phyloP scores from a whole-genome alignment of 371 early-diverging fungal species.

The Massospora cicadina region DNA sequence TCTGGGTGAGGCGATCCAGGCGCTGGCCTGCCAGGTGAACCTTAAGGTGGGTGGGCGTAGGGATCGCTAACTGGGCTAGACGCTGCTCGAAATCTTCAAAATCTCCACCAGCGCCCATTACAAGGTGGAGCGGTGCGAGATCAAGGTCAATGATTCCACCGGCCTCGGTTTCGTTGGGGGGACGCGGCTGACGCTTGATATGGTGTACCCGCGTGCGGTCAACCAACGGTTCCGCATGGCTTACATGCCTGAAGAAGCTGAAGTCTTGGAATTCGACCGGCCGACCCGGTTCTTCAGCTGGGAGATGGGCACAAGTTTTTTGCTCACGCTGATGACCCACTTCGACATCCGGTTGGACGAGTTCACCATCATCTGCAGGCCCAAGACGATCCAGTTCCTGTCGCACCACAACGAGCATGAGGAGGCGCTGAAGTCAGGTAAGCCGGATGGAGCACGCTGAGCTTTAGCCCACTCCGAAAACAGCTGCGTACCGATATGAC shows the following conservation, averaged over 20 bases:
- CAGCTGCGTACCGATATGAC: not conserved
- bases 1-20: not conserved
- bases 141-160: not conserved
- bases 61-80: not conserved
- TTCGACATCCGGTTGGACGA: not conserved
- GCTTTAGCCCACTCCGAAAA: not conserved
- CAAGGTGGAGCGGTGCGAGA: not conserved
- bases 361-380: not conserved
- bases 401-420: not conserved
- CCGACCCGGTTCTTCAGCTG: not conserved
- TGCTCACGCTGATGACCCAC: not conserved
- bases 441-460: not conserved
- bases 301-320: not conserved
- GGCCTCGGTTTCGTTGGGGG: not conserved
- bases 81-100: not conserved
- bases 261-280: not conserved
- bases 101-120: not conserved
- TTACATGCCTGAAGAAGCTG: not conserved
- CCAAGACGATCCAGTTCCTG: not conserved
- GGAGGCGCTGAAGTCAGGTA: not conserved
- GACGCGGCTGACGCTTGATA: not conserved
- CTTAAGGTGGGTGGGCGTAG: not conserved
- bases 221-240: not conserved
- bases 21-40: not conserved
- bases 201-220: not conserved